A percentile compares a stretch with the other conserved stretches of the same genome.
Evolutionary conservation across 371 early-diverging fungal species (phyloP).

Genomic region (Rhizomucor miehei): DNA sequence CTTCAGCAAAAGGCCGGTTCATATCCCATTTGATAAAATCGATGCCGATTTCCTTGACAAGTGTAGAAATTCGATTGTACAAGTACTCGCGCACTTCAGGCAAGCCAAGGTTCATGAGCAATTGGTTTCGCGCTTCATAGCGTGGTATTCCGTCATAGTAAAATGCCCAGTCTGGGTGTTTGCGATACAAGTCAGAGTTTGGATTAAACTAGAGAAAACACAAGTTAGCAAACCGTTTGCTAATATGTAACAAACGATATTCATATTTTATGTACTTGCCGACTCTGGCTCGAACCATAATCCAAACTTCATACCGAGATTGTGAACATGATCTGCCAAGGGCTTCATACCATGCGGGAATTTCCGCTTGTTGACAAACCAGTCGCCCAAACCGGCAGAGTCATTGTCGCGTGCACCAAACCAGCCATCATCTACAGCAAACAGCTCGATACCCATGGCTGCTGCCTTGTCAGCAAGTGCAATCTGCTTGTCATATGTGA

Average conservation of each 20-base stretch:
- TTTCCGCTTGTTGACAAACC: constrained; percentile 42
- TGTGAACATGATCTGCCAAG: constrained; percentile 41
- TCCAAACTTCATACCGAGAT: constrained; percentile 50
- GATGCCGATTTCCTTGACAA: constrained; percentile 20
- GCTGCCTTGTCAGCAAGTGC: constrained; percentile 26
- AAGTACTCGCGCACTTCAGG: constrained; percentile 29
- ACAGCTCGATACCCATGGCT: constrained; percentile 35
- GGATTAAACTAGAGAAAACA: constrained; percentile 21
- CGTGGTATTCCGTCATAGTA: constrained; percentile 14
- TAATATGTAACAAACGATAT: constrained; percentile 4
- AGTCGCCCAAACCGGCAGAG: constrained; percentile 51
- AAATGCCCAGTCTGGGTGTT: constrained; percentile 45
- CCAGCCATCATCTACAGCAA: constrained; percentile 61
- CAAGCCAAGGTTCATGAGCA: constrained; percentile 28
- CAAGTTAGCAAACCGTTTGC: not conserved
- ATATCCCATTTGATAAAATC: constrained; percentile 52
- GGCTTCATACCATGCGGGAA: constrained; percentile 51
- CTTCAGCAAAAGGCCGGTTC: constrained; percentile 33
- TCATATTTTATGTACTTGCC: constrained; percentile 8
- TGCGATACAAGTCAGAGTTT: constrained; percentile 37
- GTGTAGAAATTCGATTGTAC: constrained; percentile 6
- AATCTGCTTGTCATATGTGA: constrained; percentile 25
- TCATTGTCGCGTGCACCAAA: constrained; percentile 33
- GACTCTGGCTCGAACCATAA: constrained; percentile 58
- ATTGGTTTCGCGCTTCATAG: constrained; percentile 29